Evolutionary conservation across 129 eudicot species (phyloP), one percentile per base, ranked within the genome.

Genomic region (Tagetes erecta): DNA sequence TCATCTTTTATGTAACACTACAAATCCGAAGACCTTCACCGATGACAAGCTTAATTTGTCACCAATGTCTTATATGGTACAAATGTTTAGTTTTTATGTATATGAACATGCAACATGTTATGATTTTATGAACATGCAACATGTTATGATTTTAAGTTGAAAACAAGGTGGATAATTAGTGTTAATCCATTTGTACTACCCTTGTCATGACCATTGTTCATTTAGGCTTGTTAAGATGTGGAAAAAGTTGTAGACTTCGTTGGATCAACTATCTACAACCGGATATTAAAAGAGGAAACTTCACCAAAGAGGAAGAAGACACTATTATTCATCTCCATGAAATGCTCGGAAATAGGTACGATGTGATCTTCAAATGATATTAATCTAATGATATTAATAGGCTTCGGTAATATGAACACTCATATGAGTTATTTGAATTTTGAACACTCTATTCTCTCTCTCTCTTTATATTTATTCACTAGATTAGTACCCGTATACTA

Each of bases 191-290:
- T 20, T 12, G 38, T 13, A 4, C 27, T 49, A 34, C 2, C 12
- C n/a, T 7, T 14, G 8, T 41, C 30, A 20, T 20, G 27, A 20
- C 27, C 27, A 13, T 64, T 12, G 1, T 50, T 41, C 37, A n/a
- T 42, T 14, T 52, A 87, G 93, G 93, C 9, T 78, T 85, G 64
- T 41, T 80, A 67, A 75, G 93, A 73, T 85, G 90, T 2, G 89
- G 92, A 50, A 86, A 86, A 75, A 83, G 87, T 66, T 86, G 87
- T 60, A 63, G 90, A 51, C 82, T 85, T 56, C 87, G 87, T 39
- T 83, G 87, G 87, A 77, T n/a, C 8, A 83, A 83, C 34, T 83
- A 86, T 45, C 66, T 83, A 71, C 74, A 85, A 49, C 87, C 90
- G 0, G 87, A 86, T 66, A 80, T 86, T 34, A 86, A 86, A 60